Percentiles rank a stretch among this genome's conserved stretches.
Evolutionary conservation across 1,284 basidiomycete genomes (phyloP).

Genomic region (Ganoderma leucocontextum): DNA sequence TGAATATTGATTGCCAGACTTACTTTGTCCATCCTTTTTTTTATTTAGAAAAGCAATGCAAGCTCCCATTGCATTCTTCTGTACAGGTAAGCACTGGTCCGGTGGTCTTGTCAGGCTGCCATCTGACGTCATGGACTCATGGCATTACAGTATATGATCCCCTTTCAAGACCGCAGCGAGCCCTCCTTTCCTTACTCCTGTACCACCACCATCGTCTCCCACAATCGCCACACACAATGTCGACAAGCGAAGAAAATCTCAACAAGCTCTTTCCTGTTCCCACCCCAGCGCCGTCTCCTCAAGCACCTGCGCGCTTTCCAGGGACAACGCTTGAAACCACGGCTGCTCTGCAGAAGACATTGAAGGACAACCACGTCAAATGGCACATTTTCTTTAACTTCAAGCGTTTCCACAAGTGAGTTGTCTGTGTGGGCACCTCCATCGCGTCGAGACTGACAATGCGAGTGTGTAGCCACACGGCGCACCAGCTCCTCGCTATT

Average conservation of each 20-base stretch:
- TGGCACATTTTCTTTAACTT: constrained; percentile 74
- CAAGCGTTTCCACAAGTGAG: constrained; percentile 62
- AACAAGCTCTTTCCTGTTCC: constrained; percentile 31
- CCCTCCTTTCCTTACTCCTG: not conserved
- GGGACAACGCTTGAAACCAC: constrained; percentile 58
- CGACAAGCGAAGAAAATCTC: constrained; percentile 18
- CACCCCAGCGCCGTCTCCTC: constrained; percentile 14
- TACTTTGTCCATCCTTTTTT: too few relatives aligned
- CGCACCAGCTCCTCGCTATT: constrained; percentile 59
- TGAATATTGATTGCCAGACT: not conserved
- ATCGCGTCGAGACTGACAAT: not conserved
- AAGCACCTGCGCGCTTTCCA: constrained; percentile 47
- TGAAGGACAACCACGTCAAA: constrained; percentile 63
- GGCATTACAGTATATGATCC: not conserved
- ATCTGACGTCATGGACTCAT: constrained; percentile 6
- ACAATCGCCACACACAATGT: constrained; percentile 1
- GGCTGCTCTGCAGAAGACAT: constrained; percentile 49
- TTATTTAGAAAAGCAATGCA: not conserved
- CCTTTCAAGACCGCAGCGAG: not conserved
- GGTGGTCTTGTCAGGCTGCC: not conserved
- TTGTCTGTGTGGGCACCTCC: not conserved
- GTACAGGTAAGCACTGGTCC: not conserved
- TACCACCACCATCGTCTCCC: not conserved
- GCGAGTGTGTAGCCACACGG: constrained; percentile 50
- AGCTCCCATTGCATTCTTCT: not conserved